Evolutionary conservation across 129 eudicot species (phyloP), one percentile per base, ranked within the genome.

Genomic region (Escallonia rubra): DNA sequence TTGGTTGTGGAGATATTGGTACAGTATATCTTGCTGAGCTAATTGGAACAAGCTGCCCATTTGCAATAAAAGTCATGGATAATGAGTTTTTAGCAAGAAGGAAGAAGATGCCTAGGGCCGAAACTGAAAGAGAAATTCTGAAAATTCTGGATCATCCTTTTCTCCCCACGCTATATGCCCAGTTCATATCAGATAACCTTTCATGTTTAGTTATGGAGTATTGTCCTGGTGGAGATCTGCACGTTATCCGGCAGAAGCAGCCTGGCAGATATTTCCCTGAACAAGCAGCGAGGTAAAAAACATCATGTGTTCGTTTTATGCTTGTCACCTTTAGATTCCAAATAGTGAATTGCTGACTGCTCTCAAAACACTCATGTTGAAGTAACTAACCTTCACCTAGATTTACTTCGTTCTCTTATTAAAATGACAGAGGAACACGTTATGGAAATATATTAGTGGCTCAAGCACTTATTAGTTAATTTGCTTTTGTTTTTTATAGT

Each of bases 181-280:
- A 94, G 79, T 94, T 94, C 64, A 80, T 95, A 6, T 87, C 97
- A 4, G 97, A 94, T 70, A 89, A 94, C 65, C 65, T 94, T 10
- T 94, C 99, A 4, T 94, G 99, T 64, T 60, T 94, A 14, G 97
- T 94, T 71, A 94, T 89, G 99, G 99, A 94, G 86, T 94, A 87
- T 72, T 94, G 99, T 65, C 96, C 99, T 2, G 96, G 97, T 73
- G 99, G 99, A 45, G 99, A 94, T 85, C 67, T 94, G 69, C 99
- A 94, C 68, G 97, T 94, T 9, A 88, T 94, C n/a, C 83, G 99
- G 52, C 99, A 94, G 74, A 87, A 87, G 79, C 99, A 94, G 80
- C 96, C 99, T 40, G 91, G 88, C 63, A 79, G 96, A 82, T 94
- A 78, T 78, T 94, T 89, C 64, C 79, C 86, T 39, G 99, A 94